phyloP scores from a whole-genome alignment of 139 green algal genomes.

The Pedinophyceae sp. region DNA sequence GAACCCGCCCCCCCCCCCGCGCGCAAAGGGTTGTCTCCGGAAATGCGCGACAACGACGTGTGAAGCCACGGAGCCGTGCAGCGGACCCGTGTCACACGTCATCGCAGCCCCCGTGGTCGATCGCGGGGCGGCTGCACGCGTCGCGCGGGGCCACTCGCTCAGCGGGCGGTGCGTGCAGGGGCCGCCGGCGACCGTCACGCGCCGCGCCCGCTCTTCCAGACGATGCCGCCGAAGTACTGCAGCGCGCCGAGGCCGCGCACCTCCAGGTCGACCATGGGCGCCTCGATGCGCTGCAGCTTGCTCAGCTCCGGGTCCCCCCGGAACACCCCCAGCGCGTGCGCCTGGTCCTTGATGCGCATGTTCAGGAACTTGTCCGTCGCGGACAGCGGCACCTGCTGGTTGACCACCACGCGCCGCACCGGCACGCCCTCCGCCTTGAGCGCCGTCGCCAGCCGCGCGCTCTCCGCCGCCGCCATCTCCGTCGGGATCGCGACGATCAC shows the following conservation, averaged over 20 bases:
- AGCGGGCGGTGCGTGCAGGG: too few species aligned
- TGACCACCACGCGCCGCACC: conserved; percentile 71
- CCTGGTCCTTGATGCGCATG: conserved; percentile 58
- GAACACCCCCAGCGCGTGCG: conserved; percentile 57
- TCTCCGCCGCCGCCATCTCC: conserved; percentile 84
- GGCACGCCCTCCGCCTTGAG: conserved; percentile 64
- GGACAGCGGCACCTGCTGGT: conserved; percentile 53
- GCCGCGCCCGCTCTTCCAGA: too few species aligned
- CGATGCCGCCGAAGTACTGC: conserved; percentile 76
- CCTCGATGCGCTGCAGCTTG: conserved; percentile 58
- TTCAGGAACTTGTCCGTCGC: conserved; percentile 50
- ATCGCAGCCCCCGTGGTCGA: too few species aligned
- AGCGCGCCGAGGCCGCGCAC: conserved; percentile 78
- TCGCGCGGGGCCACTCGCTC: too few species aligned
- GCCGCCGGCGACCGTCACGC: too few species aligned
- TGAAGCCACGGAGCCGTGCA: too few species aligned
- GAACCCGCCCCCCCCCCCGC: too few species aligned
- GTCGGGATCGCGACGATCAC: conserved; percentile 96
- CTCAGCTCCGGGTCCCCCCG: conserved; percentile 41
- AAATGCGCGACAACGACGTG: too few species aligned
- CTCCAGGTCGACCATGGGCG: conserved; percentile 89
- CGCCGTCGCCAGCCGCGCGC: conserved; percentile 44
- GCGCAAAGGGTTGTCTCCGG: too few species aligned
- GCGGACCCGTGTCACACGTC: too few species aligned
- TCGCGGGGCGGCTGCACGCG: too few species aligned